These are phyloP conservation scores for Botrytis squamosa DNA, from an alignment of 2,329 filamentous ascomycete genomes.

Conservation along the genomic window DNA sequence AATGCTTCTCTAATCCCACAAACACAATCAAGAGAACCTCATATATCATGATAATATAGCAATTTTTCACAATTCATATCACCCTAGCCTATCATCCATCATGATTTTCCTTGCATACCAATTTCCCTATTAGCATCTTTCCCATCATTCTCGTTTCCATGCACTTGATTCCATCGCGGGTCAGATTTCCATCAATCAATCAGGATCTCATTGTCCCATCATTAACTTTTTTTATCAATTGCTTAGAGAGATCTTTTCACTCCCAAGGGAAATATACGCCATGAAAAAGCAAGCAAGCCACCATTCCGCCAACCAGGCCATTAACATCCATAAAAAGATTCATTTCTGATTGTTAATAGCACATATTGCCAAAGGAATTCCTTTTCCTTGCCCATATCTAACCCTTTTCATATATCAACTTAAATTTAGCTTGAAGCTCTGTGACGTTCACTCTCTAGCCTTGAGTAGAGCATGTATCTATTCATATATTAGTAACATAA, in stretches of 20 bases:
- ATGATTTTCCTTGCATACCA: background rate
- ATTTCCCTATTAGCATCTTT: background rate
- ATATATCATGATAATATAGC: background rate
- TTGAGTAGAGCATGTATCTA: constrained; percentile 80
- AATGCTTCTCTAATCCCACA: background rate
- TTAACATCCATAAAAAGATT: constrained; percentile 5
- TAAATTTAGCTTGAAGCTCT: constrained; percentile 35
- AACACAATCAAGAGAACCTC: background rate
- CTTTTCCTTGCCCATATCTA: background rate
- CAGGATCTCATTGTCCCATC: background rate
- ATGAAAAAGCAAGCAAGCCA: constrained; percentile 3
- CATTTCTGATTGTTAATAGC: constrained; percentile 6
- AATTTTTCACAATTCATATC: background rate
- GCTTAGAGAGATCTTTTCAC: background rate
- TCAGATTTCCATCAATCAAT: background rate
- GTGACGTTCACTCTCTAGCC: constrained; percentile 65
- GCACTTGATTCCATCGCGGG: background rate
- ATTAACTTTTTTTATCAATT: constrained; percentile 9
- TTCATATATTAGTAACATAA: background rate
- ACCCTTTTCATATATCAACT: constrained; percentile 1
- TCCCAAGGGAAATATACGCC: background rate
- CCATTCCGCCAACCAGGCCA: background rate
- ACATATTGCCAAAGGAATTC: background rate
- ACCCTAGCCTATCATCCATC: background rate
- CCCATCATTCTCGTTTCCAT: background rate